Percentiles rank a stretch among this genome's conserved stretches.
Evolutionary conservation across 1,284 basidiomycete genomes (phyloP).

Genomic region (Blastosporella zonata): DNA sequence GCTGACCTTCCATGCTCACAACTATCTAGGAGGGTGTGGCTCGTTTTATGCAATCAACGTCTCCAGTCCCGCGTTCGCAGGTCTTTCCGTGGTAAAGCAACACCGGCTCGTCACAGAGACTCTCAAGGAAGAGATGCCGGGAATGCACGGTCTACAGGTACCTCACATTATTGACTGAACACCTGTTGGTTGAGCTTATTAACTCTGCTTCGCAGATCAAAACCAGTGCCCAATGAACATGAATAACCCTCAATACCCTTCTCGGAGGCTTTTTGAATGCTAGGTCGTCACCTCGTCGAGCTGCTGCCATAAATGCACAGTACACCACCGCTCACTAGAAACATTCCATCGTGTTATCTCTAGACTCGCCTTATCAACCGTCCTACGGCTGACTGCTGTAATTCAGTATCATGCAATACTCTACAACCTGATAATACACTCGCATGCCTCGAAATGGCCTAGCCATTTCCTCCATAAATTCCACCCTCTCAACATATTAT

Average conservation of each 20-base stretch:
- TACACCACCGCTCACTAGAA: too few species aligned
- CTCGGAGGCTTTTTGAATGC: too few species aligned
- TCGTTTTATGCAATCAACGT: slow-evolving; percentile 95
- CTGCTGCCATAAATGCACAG: too few species aligned
- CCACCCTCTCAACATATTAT: too few species aligned
- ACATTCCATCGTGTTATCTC: too few species aligned
- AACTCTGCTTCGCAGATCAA: slow-evolving; percentile 7
- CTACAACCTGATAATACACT: neutral
- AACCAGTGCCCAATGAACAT: slow-evolving; percentile 11
- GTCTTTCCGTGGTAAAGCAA: slow-evolving; percentile 87
- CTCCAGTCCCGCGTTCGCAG: slow-evolving; percentile 82
- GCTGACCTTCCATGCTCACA: neutral
- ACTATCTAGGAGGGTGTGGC: slow-evolving; percentile 82
- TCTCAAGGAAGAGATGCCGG: slow-evolving; percentile 87
- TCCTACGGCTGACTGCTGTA: too few species aligned
- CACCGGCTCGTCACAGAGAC: slow-evolving; percentile 88
- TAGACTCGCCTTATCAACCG: too few species aligned
- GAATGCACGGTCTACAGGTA: slow-evolving; percentile 94
- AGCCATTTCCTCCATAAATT: too few species aligned
- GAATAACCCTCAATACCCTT: neutral
- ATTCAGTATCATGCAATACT: too few species aligned
- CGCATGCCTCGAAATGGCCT: too few species aligned
- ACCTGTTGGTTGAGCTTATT: neutral
- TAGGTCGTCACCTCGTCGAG: too few species aligned
- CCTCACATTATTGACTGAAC: slow-evolving; percentile 19